Percentiles rank a stretch among this genome's conserved stretches.
These are phyloP conservation scores for Scleroderma citrinum DNA, from an alignment of 768 basidiomycete genomes.

Conservation along the genomic window DNA sequence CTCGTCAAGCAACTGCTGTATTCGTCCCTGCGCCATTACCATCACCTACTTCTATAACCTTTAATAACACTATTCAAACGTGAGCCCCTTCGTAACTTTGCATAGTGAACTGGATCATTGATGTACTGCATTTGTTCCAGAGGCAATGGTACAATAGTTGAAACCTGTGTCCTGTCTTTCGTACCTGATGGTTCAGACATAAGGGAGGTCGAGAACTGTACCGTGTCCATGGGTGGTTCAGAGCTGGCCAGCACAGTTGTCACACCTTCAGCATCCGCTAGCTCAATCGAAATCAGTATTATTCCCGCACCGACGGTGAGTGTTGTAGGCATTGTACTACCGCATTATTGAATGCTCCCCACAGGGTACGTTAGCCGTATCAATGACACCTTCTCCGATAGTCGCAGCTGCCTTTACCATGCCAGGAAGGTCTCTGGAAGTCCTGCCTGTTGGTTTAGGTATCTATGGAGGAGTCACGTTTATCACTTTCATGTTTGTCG, in stretches of 20 bases:
- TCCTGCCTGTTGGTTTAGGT: conserved; percentile 78
- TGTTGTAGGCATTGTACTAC: conserved; percentile 1
- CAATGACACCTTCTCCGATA: conserved; percentile 25
- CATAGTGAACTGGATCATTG: background rate
- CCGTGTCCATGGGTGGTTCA: conserved; percentile 26
- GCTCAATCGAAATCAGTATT: conserved; percentile 11
- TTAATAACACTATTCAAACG: conserved; percentile 34
- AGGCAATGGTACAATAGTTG: conserved; percentile 42
- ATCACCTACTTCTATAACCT: conserved; percentile 32
- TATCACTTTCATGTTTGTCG: conserved; percentile 75
- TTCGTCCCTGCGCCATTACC: conserved; percentile 18
- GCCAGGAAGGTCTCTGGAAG: conserved; percentile 68
- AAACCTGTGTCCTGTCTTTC: conserved; percentile 55
- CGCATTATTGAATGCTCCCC: background rate
- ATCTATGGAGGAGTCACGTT: conserved; percentile 83
- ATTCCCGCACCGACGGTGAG: conserved; percentile 19
- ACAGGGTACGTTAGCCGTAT: conserved; percentile 26
- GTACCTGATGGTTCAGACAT: conserved; percentile 50
- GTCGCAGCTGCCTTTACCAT: conserved; percentile 43
- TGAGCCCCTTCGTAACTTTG: conserved; percentile 24
- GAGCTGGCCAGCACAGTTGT: conserved; percentile 9
- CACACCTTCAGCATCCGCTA: conserved; percentile 6
- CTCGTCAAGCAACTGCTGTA: conserved; percentile 17
- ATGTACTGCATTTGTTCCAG: conserved; percentile 24
- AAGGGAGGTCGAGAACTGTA: conserved; percentile 50